phyloP scores from a whole-genome alignment of 176 grass and related monocot genomes.

The Saccharum spontaneum region DNA sequence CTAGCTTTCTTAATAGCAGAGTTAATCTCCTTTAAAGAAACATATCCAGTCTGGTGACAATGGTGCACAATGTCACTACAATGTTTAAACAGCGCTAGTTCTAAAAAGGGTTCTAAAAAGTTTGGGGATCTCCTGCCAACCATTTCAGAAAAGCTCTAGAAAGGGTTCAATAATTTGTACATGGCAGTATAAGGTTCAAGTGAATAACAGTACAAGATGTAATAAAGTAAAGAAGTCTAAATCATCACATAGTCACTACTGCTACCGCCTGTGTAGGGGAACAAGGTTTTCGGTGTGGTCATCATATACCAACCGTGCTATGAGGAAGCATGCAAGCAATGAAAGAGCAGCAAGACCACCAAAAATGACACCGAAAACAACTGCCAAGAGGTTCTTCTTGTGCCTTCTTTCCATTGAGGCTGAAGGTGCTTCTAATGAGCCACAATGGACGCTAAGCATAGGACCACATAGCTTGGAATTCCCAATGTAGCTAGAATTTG shows the following conservation, averaged over 20 bases:
- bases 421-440: conserved; percentile 1
- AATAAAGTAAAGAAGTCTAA: background rate
- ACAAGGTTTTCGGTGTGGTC: conserved; percentile 36
- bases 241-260: background rate
- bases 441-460: conserved; percentile 32
- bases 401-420: background rate
- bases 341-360: conserved; percentile 37
- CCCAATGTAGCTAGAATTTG: conserved; percentile 57
- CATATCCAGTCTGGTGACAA: background rate
- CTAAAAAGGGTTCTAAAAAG: background rate
- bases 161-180: background rate
- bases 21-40: background rate
- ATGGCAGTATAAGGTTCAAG: background rate
- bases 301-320: conserved; percentile 32
- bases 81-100: background rate
- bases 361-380: conserved; percentile 67
- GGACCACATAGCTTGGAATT: conserved; percentile 64
- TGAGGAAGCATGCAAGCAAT: conserved; percentile 33
- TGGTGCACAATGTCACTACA: background rate
- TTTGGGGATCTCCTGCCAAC: background rate
- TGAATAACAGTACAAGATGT: background rate
- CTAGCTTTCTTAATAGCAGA: background rate
- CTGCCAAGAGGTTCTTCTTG: conserved; percentile 48
- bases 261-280: background rate
- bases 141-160: background rate